Evolutionary conservation across 2,329 filamentous ascomycete species (phyloP).

Genomic region (Periconia macrospinosa): DNA sequence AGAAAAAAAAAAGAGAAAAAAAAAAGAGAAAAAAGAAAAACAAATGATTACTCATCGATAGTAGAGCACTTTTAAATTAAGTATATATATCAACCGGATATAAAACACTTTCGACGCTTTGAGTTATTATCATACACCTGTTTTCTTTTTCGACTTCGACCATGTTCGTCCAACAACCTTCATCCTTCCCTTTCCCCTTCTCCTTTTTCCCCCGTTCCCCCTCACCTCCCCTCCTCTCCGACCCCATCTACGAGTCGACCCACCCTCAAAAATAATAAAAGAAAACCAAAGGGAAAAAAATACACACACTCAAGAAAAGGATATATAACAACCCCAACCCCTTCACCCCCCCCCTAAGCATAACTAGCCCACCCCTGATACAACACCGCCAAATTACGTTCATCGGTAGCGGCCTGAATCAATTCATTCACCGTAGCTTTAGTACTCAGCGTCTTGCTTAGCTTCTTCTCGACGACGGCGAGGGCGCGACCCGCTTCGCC

Average conservation of each 20-base stretch:
- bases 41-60: too few relatives aligned
- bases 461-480: slow-evolving; percentile 92
- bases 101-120: too few relatives aligned
- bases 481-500: slow-evolving; percentile 89
- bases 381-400: slow-evolving; percentile 85
- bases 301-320: background rate
- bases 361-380: slow-evolving; percentile 53
- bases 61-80: too few relatives aligned
- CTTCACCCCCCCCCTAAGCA: slow-evolving; percentile 29
- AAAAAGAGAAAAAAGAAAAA: too few relatives aligned
- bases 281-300: background rate
- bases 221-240: background rate
- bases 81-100: background rate
- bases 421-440: slow-evolving; percentile 95
- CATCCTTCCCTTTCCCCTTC: background rate
- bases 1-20: background rate
- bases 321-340: background rate
- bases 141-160: background rate
- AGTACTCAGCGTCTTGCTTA: slow-evolving; percentile 91
- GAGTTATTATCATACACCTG: background rate
- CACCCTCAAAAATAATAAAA: background rate
- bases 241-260: too few relatives aligned
- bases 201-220: background rate
- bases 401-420: slow-evolving; percentile 93
- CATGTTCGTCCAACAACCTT: too few relatives aligned